Evolutionary conservation across 2,329 filamentous ascomycete genomes (phyloP).

Genomic region (Fusarium fujikuroi): DNA sequence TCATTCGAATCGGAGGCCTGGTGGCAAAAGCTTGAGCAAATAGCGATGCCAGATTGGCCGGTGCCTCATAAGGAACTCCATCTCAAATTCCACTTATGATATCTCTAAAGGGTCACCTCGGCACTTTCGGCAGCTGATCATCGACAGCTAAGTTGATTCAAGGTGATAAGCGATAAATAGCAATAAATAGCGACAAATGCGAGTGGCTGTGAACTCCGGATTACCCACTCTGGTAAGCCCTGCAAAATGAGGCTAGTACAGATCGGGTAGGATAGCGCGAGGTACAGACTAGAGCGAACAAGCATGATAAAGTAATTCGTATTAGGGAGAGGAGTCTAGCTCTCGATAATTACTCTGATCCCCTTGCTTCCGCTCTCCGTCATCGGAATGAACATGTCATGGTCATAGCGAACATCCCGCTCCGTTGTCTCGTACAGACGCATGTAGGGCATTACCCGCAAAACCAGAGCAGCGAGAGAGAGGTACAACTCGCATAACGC

Average conservation of each 20-base stretch:
- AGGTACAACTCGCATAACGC: constrained; percentile 18
- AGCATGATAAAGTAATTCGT: neutral
- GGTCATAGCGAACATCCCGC: constrained; percentile 13
- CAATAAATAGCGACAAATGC: neutral
- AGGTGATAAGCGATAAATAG: neutral
- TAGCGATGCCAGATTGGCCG: neutral
- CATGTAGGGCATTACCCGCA: constrained; percentile 18
- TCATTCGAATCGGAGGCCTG: neutral
- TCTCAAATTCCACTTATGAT: no score
- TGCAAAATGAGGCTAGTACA: neutral
- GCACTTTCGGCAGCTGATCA: neutral
- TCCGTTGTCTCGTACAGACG: constrained; percentile 6
- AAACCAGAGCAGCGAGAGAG: constrained; percentile 5
- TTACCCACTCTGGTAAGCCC: neutral
- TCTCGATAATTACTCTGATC: constrained; percentile 10
- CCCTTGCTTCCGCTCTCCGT: constrained; percentile 1
- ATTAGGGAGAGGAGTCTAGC: neutral
- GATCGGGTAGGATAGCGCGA: neutral
- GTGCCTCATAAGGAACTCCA: neutral
- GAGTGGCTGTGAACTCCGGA: neutral
- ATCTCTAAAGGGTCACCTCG: neutral
- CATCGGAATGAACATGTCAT: constrained; percentile 21
- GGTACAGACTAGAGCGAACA: neutral
- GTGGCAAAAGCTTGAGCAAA: neutral
- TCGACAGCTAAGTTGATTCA: accelerated